Percentiles rank a stretch among this genome's conserved stretches.
Evolutionary conservation across 139 green algal species (phyloP).

Genomic region (Microglena sp.): DNA sequence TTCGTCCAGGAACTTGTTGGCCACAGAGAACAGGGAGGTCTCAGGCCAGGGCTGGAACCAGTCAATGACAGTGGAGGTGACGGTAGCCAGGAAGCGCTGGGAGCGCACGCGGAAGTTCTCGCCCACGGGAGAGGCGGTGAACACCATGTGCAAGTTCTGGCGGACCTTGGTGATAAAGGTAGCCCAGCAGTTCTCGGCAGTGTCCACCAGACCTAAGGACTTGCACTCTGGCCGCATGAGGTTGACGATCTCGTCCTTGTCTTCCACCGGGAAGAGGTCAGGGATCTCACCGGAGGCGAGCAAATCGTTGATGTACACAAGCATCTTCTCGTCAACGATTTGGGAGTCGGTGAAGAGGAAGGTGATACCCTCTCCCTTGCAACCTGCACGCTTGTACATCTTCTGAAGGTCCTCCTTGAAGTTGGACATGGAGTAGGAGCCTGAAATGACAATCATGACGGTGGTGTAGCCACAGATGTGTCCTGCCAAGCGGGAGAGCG

Average conservation of each 20-base stretch:
- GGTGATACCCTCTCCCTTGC: slow-evolving; percentile 78
- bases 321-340: slow-evolving; percentile 78
- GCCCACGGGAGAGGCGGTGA: slow-evolving; percentile 77
- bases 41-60: slow-evolving; percentile 84
- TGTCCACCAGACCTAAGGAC: slow-evolving; percentile 65
- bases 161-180: slow-evolving; percentile 71
- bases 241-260: slow-evolving; percentile 84
- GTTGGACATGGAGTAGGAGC: slow-evolving; percentile 69
- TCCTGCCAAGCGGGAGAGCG: slow-evolving; percentile 57
- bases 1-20: slow-evolving; percentile 77
- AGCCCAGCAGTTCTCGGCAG: slow-evolving; percentile 71
- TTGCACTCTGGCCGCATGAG: slow-evolving; percentile 74
- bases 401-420: slow-evolving; percentile 84
- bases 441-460: slow-evolving; percentile 71
- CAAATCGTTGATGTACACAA: slow-evolving; percentile 85
- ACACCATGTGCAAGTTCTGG: slow-evolving; percentile 77
- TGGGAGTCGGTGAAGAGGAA: slow-evolving; percentile 77
- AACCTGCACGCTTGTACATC: slow-evolving; percentile 74
- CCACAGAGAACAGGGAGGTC: slow-evolving; percentile 64
- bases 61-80: slow-evolving; percentile 83
- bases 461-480: slow-evolving; percentile 73
- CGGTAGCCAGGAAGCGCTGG: slow-evolving; percentile 78
- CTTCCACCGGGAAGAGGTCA: slow-evolving; percentile 75
- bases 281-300: slow-evolving; percentile 76
- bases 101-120: slow-evolving; percentile 75